A percentile compares a stretch with the other conserved stretches of the same genome.
Conservation (phyloP, 2,329 filamentous ascomycete genomes). For the Talaromyces sp. region DNA sequence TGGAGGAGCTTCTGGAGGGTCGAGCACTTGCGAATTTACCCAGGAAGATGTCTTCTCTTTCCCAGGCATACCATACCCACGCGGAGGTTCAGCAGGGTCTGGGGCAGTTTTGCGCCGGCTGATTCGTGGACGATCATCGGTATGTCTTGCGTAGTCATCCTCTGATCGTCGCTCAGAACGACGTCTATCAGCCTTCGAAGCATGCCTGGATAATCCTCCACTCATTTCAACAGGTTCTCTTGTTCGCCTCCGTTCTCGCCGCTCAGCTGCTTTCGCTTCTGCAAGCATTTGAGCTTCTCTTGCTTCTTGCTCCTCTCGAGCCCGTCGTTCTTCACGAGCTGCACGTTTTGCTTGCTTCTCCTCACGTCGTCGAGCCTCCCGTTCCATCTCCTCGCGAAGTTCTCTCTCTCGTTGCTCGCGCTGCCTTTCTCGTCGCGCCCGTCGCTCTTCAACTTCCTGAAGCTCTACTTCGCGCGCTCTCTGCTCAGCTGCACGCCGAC, state of each 20-base stretch:
- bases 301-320: constrained; percentile 29
- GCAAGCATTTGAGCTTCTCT: constrained; percentile 31
- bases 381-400: constrained; percentile 37
- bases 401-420: constrained; percentile 42
- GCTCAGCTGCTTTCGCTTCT: constrained; percentile 39
- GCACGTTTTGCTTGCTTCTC: constrained; percentile 34
- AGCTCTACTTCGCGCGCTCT: constrained; percentile 31
- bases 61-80: constrained; percentile 33
- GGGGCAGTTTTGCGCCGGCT: constrained; percentile 35
- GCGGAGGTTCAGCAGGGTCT: constrained; percentile 25
- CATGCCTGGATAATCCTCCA: constrained; percentile 24
- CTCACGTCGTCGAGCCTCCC: constrained; percentile 31
- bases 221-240: constrained; percentile 33
- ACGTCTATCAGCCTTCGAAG: constrained; percentile 32
- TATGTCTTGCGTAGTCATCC: constrained; percentile 25
- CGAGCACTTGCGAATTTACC: constrained; percentile 47
- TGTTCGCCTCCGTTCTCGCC: constrained; percentile 39
- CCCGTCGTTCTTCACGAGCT: constrained; percentile 33
- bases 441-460: constrained; percentile 37
- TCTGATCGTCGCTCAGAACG: constrained; percentile 31
- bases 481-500: constrained; percentile 38
- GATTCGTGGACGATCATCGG: constrained; percentile 31
- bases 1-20: constrained; percentile 48
- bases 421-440: constrained; percentile 53
- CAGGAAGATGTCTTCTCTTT: constrained; percentile 51